Evolutionary conservation across 495 filamentous ascomycete species (phyloP), one percentile per base, ranked within the genome.

Genomic region (Xylaria bambusicola): DNA sequence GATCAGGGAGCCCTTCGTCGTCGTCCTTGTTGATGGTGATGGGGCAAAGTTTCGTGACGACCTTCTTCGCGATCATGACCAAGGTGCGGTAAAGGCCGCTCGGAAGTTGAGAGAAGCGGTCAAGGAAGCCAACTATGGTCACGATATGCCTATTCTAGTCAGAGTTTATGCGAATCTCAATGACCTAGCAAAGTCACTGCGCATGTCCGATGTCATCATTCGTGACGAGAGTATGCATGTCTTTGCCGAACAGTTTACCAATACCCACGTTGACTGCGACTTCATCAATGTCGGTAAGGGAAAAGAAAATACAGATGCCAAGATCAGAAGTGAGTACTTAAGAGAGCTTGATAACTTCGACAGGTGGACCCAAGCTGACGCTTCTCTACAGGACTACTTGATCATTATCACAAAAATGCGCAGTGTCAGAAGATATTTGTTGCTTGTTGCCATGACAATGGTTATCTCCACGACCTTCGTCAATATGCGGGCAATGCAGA

Each of bases 231-330:
- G 63, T 20, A 63, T 71, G 52, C 68, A 59, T 45, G 13, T 62
- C 10, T 71, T 71, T 58, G 66, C 68, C 5, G 66, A 71, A 46
- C 63, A 67, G 31, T 71, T 71, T 59, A 68, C 66, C 52, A 71
- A 71, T 62, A 71, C 56, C 46, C 52, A 64, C 13, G 68, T 66
- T 8, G 68, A 71, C 40, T 71, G 66, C 56, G 68, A 71, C 61
- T 71, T 68, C 54, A 61, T 71, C 67, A 71, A 71, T 50, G 68
- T 71, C 33, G 68, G 68, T 50, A 71, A 71, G 36, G 68, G 68
- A 47, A 71, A 71, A 54, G 68, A 71, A 62, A 71, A 71, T 23
- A 55, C 66, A 3, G 68, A 71, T 58, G 68, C 68, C 42, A 71
- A 71, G 50, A 68, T 71, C 60, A 65, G 68, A 68, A 62, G 68